Base-by-base conservation (phyloP, 2,329 filamentous ascomycete genomes). In the Botrytis squamosa region DNA sequence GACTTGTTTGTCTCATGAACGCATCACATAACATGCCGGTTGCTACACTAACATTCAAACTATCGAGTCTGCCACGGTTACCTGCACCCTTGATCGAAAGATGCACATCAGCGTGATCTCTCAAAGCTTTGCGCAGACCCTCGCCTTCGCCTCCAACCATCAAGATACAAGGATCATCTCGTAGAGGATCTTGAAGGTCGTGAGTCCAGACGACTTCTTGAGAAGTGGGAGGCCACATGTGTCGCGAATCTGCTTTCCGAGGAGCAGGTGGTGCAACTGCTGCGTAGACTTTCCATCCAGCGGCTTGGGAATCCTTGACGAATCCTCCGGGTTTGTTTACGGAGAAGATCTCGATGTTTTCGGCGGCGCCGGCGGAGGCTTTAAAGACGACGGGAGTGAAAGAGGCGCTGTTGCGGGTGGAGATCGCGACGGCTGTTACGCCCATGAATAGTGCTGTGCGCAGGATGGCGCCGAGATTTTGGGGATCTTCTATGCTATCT, bases 401-500 rank as follows among this genome's bases (percentile, higher is more conserved):
- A 0, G 90, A 88, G 0, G 95, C 92, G 25, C 92, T 93, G 78
- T 90, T 91, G 74, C 89, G 88, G 44, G 88, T 90, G 4, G 93
- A 93, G 72, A 97, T 90, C 3, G 90, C 90, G 33, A 99, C 88
- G 7, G 93, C 95, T 72, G 95, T 93, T 9, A 93, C 91, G 36
- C 95, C 95, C n/a, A 98, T 88, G 82, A 96, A 98, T 79, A 93
- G 92, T 3, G 94, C 94, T 9, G 93, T 93, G 52, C 96, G 92
- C 62, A 98, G 86, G 74, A 98, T 95, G 36, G 91, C 94, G 60
- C 96, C 96, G 0, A 98, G 85, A 80, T 99, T 99, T 40, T 93
- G 94, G 0, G 94, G 92, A 80, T 99, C 95, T 16, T 94, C 84
- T 55, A 97, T 90, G 71, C 91, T 88, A 77, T 96, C 91, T 2